Conservation (phyloP, 257 asterid species). For the Solanum rostratum region DNA sequence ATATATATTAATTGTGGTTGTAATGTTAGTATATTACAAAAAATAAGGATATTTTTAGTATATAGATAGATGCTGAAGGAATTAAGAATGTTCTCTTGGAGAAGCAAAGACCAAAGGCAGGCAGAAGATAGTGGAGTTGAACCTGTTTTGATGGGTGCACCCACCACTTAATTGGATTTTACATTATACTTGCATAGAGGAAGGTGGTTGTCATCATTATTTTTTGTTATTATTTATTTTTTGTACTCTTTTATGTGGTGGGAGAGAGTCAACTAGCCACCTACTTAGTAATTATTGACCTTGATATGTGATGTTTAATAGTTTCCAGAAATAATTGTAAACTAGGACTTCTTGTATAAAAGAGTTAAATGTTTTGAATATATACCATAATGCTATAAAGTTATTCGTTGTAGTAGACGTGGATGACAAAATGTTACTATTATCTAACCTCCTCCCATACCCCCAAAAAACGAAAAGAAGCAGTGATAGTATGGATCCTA, state of each 20-base stretch:
- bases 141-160: constrained; percentile 1
- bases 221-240: neutral
- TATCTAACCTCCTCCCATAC: neutral
- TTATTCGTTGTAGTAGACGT: neutral
- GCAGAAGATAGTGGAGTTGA: constrained; percentile 7
- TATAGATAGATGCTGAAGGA: neutral
- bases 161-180: neutral
- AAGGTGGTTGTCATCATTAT: neutral
- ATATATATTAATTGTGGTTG: neutral
- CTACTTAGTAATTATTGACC: neutral
- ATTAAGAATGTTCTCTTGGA: neutral
- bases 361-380: neutral
- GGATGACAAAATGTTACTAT: neutral
- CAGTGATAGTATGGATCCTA: neutral
- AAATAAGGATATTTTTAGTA: neutral
- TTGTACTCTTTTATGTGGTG: neutral
- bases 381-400: neutral
- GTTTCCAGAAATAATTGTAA: neutral
- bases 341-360: neutral
- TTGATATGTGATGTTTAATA: neutral
- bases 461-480: neutral
- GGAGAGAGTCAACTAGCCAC: neutral
- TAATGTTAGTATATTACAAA: neutral
- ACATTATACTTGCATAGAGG: neutral
- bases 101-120: neutral